These are phyloP conservation scores for Suillus discolor DNA, from an alignment of 768 basidiomycete species.

Conservation along the genomic window DNA sequence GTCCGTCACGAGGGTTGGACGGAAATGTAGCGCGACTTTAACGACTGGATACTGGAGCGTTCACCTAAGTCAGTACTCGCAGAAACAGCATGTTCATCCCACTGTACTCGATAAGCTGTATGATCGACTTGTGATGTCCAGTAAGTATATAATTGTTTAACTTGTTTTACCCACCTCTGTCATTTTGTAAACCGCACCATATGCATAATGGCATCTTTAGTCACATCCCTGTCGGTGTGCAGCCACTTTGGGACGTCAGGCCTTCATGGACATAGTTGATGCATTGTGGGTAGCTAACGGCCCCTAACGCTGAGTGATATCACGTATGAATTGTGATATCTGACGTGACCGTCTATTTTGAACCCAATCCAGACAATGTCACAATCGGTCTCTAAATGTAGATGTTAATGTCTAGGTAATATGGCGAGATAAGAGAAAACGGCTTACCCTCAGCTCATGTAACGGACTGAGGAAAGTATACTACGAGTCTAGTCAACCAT, in stretches of 20 bases:
- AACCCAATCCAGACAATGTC: too few relatives aligned
- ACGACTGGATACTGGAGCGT: not conserved
- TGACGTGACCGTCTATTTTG: not conserved
- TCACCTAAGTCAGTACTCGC: not conserved
- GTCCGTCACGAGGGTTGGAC: too few relatives aligned
- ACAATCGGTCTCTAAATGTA: too few relatives aligned
- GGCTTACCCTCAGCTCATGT: too few relatives aligned
- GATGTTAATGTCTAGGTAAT: too few relatives aligned
- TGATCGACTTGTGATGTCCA: too few relatives aligned
- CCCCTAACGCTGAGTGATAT: not conserved
- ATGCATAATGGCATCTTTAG: not conserved
- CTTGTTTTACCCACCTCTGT: not conserved
- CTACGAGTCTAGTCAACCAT: too few relatives aligned
- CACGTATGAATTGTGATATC: not conserved
- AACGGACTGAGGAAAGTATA: too few relatives aligned
- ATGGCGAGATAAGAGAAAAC: too few relatives aligned
- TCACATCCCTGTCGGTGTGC: not conserved
- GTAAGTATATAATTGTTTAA: not conserved
- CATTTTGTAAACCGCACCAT: not conserved
- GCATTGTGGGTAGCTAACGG: not conserved
- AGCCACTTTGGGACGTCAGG: too few relatives aligned
- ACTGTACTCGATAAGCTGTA: not conserved
- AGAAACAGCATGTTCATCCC: not conserved
- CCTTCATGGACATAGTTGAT: not conserved
- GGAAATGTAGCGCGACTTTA: too few relatives aligned